Evolutionary conservation across 805 yeast genomes (phyloP), one percentile per base, ranked within the genome.

Genomic region (Pichia pseudocactophila): DNA sequence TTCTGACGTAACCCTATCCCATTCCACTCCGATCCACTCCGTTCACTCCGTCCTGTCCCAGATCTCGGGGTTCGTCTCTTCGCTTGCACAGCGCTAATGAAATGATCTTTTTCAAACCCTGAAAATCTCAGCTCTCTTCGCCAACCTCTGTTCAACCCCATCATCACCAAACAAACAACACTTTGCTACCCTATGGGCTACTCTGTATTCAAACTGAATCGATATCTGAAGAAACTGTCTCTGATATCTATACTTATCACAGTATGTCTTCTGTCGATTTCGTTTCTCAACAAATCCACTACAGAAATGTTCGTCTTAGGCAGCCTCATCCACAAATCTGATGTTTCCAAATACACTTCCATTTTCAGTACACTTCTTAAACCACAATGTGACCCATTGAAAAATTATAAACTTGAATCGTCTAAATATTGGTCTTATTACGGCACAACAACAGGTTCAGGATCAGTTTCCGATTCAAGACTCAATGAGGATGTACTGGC

Each of bases 391-490:
- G 56, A 53, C 33, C 44, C 49, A 31, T 49, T 61, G 15, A 51
- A 52, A n/a, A 46, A 51, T 5, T 58, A 59, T 45, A 49, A 43
- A 12, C 18, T 43, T 16, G 44, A 50, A 3, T 34, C 57, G 1
- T 42, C 51, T n/a, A 37, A 44, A 7, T 55, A 52, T 45, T 59
- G 59, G 60, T 63, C 59, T 36, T 56, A 54, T 41, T 61, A 57
- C 41, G 65, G 65, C 3, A 31, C 53, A 53, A 10, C 51, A 22
- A 22, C 25, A 22, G 25, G 25, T 22, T 22, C 25, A 22, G 25
- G 25, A 22, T 22, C 25, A 22, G 25, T 22, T 56, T 37, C 35
- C 43, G 11, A 33, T 31, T 28, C 31, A 28, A 52, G 50, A 30
- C 43, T 59, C 11, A 52, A 50, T 17, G 46, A 48, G 26, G 45